Percentiles rank a stretch among this genome's conserved stretches.
Evolutionary conservation across 768 basidiomycete genomes (phyloP).

Genomic region (Obba rivulosa): DNA sequence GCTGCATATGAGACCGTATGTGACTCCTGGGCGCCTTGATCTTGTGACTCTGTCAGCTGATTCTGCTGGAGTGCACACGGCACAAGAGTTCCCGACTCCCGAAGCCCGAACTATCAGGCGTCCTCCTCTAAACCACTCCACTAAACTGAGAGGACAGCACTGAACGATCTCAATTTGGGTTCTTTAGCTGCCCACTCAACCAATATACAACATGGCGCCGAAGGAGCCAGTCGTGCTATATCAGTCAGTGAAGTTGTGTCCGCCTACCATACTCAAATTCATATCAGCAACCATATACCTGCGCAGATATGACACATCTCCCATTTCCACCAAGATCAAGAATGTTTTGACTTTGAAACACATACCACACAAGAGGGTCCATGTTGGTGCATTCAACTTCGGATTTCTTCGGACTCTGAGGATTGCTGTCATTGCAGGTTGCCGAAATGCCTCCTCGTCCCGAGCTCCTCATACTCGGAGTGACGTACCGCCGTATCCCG

Average conservation of each 20-base stretch:
- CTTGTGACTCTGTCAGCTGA: too few species aligned
- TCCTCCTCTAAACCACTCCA: too few species aligned
- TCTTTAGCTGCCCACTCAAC: too few species aligned
- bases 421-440: constrained; percentile 31
- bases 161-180: too few species aligned
- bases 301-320: constrained; percentile 46
- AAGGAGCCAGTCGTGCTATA: constrained; percentile 35
- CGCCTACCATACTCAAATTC: too few species aligned
- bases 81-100: too few species aligned
- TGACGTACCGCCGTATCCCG: constrained; percentile 55
- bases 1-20: too few species aligned
- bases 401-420: too few species aligned
- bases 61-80: too few species aligned
- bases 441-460: constrained; percentile 47
- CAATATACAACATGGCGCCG: not conserved
- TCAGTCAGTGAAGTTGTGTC: constrained; percentile 33
- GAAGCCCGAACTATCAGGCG: too few species aligned
- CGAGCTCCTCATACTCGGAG: constrained; percentile 46
- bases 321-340: constrained; percentile 47
- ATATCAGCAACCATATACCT: not conserved
- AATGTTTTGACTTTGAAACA: constrained; percentile 44
- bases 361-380: constrained; percentile 42
- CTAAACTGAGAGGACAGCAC: too few species aligned
- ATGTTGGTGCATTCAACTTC: constrained; percentile 28
- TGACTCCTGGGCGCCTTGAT: too few species aligned